phyloP scores from a whole-genome alignment of 2,329 filamentous ascomycete species.

The Zopfia rhizophila region DNA sequence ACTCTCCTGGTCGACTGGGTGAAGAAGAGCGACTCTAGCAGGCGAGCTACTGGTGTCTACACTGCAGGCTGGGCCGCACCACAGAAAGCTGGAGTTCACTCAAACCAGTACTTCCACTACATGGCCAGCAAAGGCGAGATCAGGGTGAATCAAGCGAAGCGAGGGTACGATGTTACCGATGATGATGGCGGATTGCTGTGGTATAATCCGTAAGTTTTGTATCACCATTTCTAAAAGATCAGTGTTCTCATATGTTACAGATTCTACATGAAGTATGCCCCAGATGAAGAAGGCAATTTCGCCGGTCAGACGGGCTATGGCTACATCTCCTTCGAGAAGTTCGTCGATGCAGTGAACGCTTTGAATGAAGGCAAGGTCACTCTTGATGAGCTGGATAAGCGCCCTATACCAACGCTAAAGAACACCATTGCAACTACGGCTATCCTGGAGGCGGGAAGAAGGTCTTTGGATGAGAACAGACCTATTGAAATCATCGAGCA shows the following conservation, averaged over 20 bases:
- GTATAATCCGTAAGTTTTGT: constrained; percentile 77
- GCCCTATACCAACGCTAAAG: constrained; percentile 83
- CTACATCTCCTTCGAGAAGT: constrained; percentile 95
- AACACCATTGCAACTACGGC: constrained; percentile 94
- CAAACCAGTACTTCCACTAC: constrained; percentile 97
- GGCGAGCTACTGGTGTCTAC: constrained; percentile 86
- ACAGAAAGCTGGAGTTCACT: constrained; percentile 92
- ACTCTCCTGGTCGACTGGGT: constrained; percentile 90
- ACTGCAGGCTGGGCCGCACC: constrained; percentile 96
- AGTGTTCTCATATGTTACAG: constrained; percentile 36
- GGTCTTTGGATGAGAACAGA: constrained; percentile 84
- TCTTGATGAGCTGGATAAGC: constrained; percentile 79
- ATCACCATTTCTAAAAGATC: constrained; percentile 16
- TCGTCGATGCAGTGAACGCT: constrained; percentile 84
- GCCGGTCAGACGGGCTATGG: constrained; percentile 91
- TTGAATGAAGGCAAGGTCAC: constrained; percentile 79
- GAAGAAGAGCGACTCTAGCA: constrained; percentile 73
- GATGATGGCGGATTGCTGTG: constrained; percentile 78
- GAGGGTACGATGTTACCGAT: constrained; percentile 93
- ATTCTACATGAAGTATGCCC: constrained; percentile 94
- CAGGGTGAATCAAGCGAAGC: constrained; percentile 90
- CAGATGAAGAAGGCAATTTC: constrained; percentile 95
- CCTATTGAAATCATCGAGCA: constrained; percentile 78
- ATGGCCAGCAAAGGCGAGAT: constrained; percentile 86
- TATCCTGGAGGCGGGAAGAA: constrained; percentile 86